These are phyloP conservation scores for Diddensiella santjacobensis DNA, from an alignment of 805 yeast genomes.

Conservation along the genomic window DNA sequence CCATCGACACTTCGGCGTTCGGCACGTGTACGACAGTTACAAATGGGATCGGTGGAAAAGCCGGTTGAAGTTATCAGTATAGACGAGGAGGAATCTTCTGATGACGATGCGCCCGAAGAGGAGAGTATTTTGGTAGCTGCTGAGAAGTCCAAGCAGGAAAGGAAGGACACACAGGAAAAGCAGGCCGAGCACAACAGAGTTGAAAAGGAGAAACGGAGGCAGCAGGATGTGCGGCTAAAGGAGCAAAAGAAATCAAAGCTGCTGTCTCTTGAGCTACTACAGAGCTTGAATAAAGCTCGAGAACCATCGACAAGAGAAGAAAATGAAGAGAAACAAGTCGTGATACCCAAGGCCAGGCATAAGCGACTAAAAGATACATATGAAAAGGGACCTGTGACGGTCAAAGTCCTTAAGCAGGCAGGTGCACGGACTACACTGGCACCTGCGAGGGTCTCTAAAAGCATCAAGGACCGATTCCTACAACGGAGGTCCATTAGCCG, in stretches of 20 bases:
- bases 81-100: conserved; percentile 7
- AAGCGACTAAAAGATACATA: conserved; percentile 10
- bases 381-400: conserved; percentile 28
- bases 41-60: no score
- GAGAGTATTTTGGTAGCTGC: conserved; percentile 26
- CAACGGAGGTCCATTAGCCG: conserved; percentile 19
- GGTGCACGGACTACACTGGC: conserved; percentile 25
- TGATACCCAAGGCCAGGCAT: conserved; percentile 13
- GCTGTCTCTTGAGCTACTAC: conserved; percentile 26
- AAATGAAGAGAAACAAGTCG: conserved; percentile 13
- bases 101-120: conserved; percentile 38
- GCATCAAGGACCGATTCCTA: conserved; percentile 28
- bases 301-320: not conserved
- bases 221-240: conserved; percentile 26
- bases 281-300: conserved; percentile 15
- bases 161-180: conserved; percentile 8
- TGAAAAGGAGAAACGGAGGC: conserved; percentile 28
- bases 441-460: conserved; percentile 23
- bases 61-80: not conserved
- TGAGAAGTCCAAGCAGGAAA: not conserved
- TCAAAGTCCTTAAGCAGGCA: conserved; percentile 24
- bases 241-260: conserved; percentile 20
- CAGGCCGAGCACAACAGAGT: conserved; percentile 14
- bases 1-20: not conserved
- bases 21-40: no score